Conservation (phyloP, 1,139 yeast genomes). For the Kurtzmaniella quercitrusa region DNA sequence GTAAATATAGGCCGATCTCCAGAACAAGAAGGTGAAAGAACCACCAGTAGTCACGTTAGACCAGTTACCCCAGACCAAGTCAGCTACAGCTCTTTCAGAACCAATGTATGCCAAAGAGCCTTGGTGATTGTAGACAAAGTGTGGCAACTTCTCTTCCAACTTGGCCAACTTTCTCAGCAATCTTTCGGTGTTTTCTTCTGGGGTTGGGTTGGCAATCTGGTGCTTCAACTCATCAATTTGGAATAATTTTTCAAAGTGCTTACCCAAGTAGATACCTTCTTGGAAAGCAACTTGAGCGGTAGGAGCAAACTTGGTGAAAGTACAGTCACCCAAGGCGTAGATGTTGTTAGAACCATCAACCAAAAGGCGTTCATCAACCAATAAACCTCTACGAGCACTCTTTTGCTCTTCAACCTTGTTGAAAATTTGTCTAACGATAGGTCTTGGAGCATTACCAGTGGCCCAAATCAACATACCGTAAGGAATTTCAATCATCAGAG, state of each 20-base stretch:
- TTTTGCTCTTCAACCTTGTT: slow-evolving; percentile 74
- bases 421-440: slow-evolving; percentile 65
- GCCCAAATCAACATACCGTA: slow-evolving; percentile 95
- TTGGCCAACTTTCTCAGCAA: slow-evolving; percentile 37
- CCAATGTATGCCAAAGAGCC: slow-evolving; percentile 85
- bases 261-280: slow-evolving; percentile 82
- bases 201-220: slow-evolving; percentile 26
- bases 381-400: slow-evolving; percentile 83
- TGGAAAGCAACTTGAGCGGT: slow-evolving; percentile 98
- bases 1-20: slow-evolving; percentile 91
- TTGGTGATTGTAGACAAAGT: slow-evolving; percentile 60
- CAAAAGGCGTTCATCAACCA: slow-evolving; percentile 77
- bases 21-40: slow-evolving; percentile 79
- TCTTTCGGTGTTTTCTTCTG: slow-evolving; percentile 35
- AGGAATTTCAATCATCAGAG: slow-evolving; percentile 62
- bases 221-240: slow-evolving; percentile 60
- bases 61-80: slow-evolving; percentile 84
- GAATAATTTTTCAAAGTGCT: slow-evolving; percentile 64
- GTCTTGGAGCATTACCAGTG: slow-evolving; percentile 91
- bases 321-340: slow-evolving; percentile 92
- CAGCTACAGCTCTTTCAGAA: slow-evolving; percentile 91
- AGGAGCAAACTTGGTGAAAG: slow-evolving; percentile 87
- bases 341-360: slow-evolving; percentile 82
- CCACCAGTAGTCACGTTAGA: slow-evolving; percentile 82
- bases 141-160: slow-evolving; percentile 47